Evolutionary conservation across 208 protist genomes (phyloP), one percentile per base, ranked within the genome.

Genomic region (Trypanosoma caninum): DNA sequence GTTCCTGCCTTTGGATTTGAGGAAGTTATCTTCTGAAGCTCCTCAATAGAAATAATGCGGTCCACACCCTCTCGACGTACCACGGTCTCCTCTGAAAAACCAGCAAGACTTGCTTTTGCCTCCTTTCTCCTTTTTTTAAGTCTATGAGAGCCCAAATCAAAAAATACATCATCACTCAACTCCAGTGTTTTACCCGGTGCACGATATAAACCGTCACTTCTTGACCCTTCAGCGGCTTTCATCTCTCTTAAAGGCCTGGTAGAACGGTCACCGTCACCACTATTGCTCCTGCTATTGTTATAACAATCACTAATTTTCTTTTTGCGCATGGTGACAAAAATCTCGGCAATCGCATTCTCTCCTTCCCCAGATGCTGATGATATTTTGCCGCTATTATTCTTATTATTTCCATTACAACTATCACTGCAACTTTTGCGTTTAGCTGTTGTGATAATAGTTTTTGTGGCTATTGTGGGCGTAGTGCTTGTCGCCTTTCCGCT

Each of bases 111-210:
- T 31, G 16, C 35, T 20, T 1, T 22, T 60, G 16, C 47, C 50
- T n/a, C 28, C 41, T 23, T 42, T 14, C 9, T 35, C 56, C 13
- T 35, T 59, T 30, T 33, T 31, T 30, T 44, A 45, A 18, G 37
- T 42, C 34, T 23, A 30, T 50, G 59, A 33, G 72, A 75, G 20
- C 62, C 67, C 1, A 71, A 56, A 42, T 77, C 74, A 74, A 95
- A 95, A 51, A 95, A 95, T 13, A 62, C 76, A 27, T 67, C 73
- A 72, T 95, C 89, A 63, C 75, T 83, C 71, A 95, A 79, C 31
- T 82, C 72, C 18, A 93, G 50, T 0, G 73, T 80, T 70, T 85
- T 89, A 59, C 90, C 77, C 4, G 89, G 83, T 2, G 78, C 81
- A 38, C 59, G 77, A 42, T 93, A 95, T 3, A 95, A 54, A 5